phyloP scores from a whole-genome alignment of 441 rosid species.

The Euphorbia schlechtendalii region DNA sequence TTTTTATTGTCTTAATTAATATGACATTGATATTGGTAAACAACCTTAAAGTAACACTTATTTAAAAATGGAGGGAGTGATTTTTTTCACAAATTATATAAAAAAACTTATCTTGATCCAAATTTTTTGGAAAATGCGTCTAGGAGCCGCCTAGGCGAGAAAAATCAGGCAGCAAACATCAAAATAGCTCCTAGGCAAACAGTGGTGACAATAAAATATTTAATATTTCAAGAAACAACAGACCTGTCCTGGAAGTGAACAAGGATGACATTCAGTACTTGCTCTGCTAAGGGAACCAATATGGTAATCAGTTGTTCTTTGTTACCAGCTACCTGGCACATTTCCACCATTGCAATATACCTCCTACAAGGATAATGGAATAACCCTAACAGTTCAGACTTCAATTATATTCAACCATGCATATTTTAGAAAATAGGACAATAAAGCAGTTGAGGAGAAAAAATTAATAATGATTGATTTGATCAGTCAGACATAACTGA shows the following conservation, averaged over 20 bases:
- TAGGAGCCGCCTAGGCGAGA: too few relatives aligned
- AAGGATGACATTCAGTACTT: constrained; percentile 60
- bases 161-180: too few relatives aligned
- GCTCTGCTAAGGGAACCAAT: constrained; percentile 72
- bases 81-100: too few relatives aligned
- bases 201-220: neutral
- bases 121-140: too few relatives aligned
- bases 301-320: constrained; percentile 70
- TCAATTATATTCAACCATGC: neutral
- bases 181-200: too few relatives aligned
- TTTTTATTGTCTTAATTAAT: too few relatives aligned
- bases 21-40: too few relatives aligned
- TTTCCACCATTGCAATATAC: constrained; percentile 86
- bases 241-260: constrained; percentile 85
- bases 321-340: constrained; percentile 76
- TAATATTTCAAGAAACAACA: neutral
- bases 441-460: neutral
- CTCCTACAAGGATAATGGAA: constrained; percentile 45
- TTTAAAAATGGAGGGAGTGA: too few relatives aligned
- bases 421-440: neutral
- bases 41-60: too few relatives aligned
- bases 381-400: neutral
- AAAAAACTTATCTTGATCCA: too few relatives aligned
- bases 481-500: neutral
- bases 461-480: neutral